Base-by-base conservation (phyloP, 1,284 basidiomycete species). In the Cryptococcus wingfieldii region DNA sequence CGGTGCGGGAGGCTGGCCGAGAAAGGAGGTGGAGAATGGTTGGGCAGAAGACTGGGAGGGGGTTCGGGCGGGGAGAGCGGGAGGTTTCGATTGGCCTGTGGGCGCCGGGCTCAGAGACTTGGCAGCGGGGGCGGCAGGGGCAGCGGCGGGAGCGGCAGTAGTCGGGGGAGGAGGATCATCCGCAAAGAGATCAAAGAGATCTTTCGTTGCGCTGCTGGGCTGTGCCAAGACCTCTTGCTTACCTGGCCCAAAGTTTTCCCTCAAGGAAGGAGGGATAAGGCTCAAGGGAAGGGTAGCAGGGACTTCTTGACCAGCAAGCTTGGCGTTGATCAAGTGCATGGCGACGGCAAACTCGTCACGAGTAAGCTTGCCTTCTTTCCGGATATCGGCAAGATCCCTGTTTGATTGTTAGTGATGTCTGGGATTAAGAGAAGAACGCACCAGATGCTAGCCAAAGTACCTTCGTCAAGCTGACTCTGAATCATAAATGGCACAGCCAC, bases 281-380 rank as follows among this genome's bases (percentile, higher is more conserved):
- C 84, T 83, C 25, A 75, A 71, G 1, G 93, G 91, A 16, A 98
- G 80, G 25, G 79, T 76, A 0, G 80, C 60, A 0, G 96, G 96
- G 25, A 95, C 76, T 1, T 89, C 86, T 60, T 85, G 85, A n/a
- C 95, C 95, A 1, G 84, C 82, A 2, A 98, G 79, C 72, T 88
- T 92, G 65, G 83, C 83, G 74, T 92, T 90, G 70, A 99, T 98
- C 47, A 99, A 83, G 76, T 95, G 85, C 86, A 97, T 87, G 3
- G 94, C 96, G 43, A 98, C 88, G 3, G 96, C 95, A 75, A 99
- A 98, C 28, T 94, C 91, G 58, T 98, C 95, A 52, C 86, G 84
- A 23, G 87, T 91, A 42, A 99, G 82, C 48, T 83, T 83, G 5
- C 96, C 96, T 62, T 93, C 88, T 62, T 90, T 89, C 52, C 88